phyloP scores from a whole-genome alignment of 2,329 filamentous ascomycete genomes.

The Trichophyton verrucosum region DNA sequence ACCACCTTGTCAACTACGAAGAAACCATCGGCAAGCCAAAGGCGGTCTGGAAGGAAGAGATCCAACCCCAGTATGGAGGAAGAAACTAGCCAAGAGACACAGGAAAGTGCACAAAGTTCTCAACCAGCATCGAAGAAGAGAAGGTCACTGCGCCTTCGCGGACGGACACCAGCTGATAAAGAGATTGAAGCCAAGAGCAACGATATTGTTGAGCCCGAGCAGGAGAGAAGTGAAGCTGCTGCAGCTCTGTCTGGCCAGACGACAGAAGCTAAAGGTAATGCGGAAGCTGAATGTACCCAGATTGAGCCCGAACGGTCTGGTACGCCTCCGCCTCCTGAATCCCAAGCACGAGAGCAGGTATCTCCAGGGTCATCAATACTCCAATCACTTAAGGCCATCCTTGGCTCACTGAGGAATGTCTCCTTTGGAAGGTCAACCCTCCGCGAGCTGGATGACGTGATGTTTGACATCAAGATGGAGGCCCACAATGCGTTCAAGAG shows the following conservation, averaged over 20 bases:
- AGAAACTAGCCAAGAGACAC: background rate
- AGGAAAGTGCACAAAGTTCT: background rate
- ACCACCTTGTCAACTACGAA: background rate
- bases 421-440: conserved; percentile 54
- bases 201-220: background rate
- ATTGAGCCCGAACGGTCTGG: background rate
- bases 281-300: background rate
- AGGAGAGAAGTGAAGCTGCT: background rate
- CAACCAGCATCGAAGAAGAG: conserved; percentile 16
- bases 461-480: conserved; percentile 66
- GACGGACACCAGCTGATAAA: conserved; percentile 12
- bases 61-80: background rate
- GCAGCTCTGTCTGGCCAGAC: background rate
- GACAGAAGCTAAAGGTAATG: background rate
- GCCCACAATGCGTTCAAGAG: conserved; percentile 58
- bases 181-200: background rate
- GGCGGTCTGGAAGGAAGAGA: background rate
- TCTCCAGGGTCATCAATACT: conserved; percentile 32
- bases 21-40: background rate
- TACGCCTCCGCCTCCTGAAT: background rate
- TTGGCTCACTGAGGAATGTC: conserved; percentile 48
- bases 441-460: conserved; percentile 59
- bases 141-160: conserved; percentile 22
- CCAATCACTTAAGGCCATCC: conserved; percentile 41
- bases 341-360: background rate